These are phyloP conservation scores for Populus euphratica DNA, from an alignment of 345 rosid genomes.

Conservation along the genomic window DNA sequence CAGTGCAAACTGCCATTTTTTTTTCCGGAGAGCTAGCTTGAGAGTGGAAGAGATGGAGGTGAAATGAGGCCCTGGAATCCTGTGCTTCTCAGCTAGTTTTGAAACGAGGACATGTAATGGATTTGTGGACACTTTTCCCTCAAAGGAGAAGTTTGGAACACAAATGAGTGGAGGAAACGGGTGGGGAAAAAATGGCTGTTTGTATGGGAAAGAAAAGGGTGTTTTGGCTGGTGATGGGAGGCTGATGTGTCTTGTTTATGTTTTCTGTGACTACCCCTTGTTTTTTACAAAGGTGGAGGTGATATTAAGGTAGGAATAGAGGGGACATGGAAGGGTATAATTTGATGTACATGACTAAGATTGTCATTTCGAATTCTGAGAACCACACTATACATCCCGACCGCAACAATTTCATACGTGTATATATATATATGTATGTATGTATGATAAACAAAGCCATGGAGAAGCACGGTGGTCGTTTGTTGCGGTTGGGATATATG, in stretches of 20 bases:
- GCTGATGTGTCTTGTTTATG: slow-evolving; percentile 34
- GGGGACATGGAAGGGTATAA: slow-evolving; percentile 8
- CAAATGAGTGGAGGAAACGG: slow-evolving; percentile 37
- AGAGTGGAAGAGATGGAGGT: neutral
- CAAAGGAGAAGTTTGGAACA: slow-evolving; percentile 9
- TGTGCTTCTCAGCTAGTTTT: neutral
- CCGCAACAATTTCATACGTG: no score
- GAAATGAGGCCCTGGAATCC: neutral
- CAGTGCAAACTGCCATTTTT: slow-evolving; percentile 71
- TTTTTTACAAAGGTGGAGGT: slow-evolving; percentile 37
- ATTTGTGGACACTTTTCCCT: neutral
- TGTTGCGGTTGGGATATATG: slow-evolving; percentile 44
- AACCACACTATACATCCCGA: no score
- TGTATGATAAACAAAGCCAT: slow-evolving; percentile 19
- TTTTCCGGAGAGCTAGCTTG: slow-evolving; percentile 9
- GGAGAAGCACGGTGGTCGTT: slow-evolving; percentile 60
- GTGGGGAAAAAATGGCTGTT: slow-evolving; percentile 31
- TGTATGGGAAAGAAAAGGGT: slow-evolving; percentile 17
- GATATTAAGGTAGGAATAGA: slow-evolving; percentile 11
- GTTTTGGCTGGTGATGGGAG: slow-evolving; percentile 25
- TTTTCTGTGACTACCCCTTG: slow-evolving; percentile 36
- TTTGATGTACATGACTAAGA: neutral
- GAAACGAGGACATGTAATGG: no score
- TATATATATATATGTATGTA: no score
- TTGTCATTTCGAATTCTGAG: neutral